Conservation (phyloP, 1,284 basidiomycete genomes). For the Sphagnurus paluster region DNA sequence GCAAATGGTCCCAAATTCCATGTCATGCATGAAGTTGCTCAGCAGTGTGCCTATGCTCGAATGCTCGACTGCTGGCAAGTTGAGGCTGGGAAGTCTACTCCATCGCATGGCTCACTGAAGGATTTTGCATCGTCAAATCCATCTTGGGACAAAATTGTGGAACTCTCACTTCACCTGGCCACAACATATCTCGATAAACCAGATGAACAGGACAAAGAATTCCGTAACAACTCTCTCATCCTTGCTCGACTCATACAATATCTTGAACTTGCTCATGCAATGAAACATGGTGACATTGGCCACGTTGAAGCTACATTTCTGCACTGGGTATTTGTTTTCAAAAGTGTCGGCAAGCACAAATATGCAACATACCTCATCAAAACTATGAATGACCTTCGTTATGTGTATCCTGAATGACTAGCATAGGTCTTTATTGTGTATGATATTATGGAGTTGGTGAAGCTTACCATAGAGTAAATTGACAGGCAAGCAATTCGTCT, state of each 20-base stretch:
- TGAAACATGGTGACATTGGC: constrained; percentile 12
- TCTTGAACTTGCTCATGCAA: constrained; percentile 6
- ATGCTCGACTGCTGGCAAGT: constrained; percentile 20
- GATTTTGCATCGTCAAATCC: constrained; percentile 23
- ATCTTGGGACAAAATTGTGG: constrained; percentile 15
- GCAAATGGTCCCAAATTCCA: constrained; percentile 12
- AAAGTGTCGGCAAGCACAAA: constrained; percentile 8
- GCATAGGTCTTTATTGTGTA: too few relatives aligned
- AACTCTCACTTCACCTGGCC: background rate
- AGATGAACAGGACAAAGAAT: background rate
- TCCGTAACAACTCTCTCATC: constrained; percentile 5
- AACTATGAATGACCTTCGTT: constrained; percentile 4
- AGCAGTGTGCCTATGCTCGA: constrained; percentile 4
- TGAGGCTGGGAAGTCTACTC: background rate
- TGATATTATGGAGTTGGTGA: background rate
- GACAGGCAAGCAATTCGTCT: constrained; percentile 14
- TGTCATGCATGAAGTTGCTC: constrained; percentile 14
- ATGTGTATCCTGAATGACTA: constrained; percentile 1
- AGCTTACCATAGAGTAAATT: background rate
- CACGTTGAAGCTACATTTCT: constrained; percentile 7
- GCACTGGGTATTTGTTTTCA: constrained; percentile 9
- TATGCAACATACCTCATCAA: constrained; percentile 4
- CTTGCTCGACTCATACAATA: constrained; percentile 4
- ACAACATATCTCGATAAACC: constrained; percentile 11
- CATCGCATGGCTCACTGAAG: constrained; percentile 13